phyloP scores from a whole-genome alignment of 1,284 basidiomycete species.

The Melampsora abietis-canadensis region DNA sequence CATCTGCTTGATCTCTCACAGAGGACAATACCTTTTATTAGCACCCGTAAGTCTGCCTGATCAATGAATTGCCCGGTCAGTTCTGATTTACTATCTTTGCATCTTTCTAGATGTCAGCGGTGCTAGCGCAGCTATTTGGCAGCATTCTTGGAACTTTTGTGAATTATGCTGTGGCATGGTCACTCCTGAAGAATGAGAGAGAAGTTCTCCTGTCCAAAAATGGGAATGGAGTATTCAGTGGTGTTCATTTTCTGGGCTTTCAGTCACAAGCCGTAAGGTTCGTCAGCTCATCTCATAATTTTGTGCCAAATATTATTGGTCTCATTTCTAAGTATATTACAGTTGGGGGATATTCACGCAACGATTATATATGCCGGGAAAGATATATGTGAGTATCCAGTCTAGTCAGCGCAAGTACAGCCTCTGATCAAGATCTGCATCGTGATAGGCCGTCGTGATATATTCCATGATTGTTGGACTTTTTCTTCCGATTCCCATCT shows the following conservation, averaged over 20 bases:
- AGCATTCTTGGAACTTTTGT: conserved; percentile 24
- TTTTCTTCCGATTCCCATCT: conserved; percentile 30
- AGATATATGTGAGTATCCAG: conserved; percentile 26
- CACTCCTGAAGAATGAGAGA: conserved; percentile 28
- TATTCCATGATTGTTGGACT: conserved; percentile 24
- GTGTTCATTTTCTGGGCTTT: conserved; percentile 35
- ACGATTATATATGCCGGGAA: conserved; percentile 33
- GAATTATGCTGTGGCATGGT: conserved; percentile 8
- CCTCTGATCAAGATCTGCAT: background rate
- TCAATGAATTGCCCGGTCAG: background rate
- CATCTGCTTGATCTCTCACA: background rate
- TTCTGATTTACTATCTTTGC: background rate
- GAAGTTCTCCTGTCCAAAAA: conserved; percentile 21
- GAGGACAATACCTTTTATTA: background rate
- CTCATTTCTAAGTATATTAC: background rate
- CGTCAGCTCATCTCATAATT: background rate
- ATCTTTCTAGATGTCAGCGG: conserved; percentile 16
- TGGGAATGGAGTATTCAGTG: conserved; percentile 32
- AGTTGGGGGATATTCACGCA: conserved; percentile 40
- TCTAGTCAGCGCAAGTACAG: background rate
- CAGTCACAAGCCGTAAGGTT: conserved; percentile 39
- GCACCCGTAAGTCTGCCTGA: background rate
- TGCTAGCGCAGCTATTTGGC: conserved; percentile 29
- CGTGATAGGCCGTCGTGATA: conserved; percentile 22
- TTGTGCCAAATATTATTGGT: no score